A percentile compares a stretch with the other conserved stretches of the same genome.
Evolutionary conservation across 495 filamentous ascomycete species (phyloP).

Genomic region (Friedmanniomyces simplex): DNA sequence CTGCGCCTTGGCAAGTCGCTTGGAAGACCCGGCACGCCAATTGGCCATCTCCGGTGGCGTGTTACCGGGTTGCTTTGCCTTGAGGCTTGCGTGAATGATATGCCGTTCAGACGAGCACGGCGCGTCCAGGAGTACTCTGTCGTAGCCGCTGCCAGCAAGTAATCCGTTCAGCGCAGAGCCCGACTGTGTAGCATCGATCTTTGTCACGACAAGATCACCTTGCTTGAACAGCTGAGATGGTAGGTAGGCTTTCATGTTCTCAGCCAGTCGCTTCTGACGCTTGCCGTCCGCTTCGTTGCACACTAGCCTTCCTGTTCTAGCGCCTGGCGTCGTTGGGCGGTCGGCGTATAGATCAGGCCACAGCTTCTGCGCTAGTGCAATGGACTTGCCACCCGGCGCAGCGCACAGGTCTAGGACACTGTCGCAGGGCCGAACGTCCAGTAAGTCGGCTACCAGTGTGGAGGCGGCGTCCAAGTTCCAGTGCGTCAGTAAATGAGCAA

Average conservation of each 20-base stretch:
- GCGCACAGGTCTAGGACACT: conserved; percentile 17
- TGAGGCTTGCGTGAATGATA: conserved; percentile 12
- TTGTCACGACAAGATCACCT: background rate
- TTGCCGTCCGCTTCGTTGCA: conserved; percentile 11
- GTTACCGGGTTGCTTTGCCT: background rate
- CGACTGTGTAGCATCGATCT: background rate
- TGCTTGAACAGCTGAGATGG: conserved; percentile 3
- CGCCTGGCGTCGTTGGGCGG: background rate
- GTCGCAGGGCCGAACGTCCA: conserved; percentile 6
- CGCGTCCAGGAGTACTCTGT: conserved; percentile 15
- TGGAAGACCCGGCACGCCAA: conserved; percentile 11
- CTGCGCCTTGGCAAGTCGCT: conserved; percentile 13
- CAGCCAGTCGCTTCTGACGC: conserved; percentile 8
- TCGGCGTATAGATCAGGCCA: conserved; percentile 6
- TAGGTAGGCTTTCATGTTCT: conserved; percentile 13
- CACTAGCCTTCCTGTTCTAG: background rate
- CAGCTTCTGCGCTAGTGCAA: conserved; percentile 4
- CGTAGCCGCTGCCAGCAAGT: background rate
- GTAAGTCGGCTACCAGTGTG: conserved; percentile 6
- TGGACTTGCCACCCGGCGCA: conserved; percentile 15
- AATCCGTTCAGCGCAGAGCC: background rate
- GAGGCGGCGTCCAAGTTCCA: conserved; percentile 18
- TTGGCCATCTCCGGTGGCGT: conserved; percentile 12
- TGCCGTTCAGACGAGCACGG: conserved; percentile 18
- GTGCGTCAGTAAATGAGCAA: conserved; percentile 2